These are phyloP conservation scores for Dalechampia spathulata DNA, from an alignment of 441 rosid species.

Conservation along the genomic window DNA sequence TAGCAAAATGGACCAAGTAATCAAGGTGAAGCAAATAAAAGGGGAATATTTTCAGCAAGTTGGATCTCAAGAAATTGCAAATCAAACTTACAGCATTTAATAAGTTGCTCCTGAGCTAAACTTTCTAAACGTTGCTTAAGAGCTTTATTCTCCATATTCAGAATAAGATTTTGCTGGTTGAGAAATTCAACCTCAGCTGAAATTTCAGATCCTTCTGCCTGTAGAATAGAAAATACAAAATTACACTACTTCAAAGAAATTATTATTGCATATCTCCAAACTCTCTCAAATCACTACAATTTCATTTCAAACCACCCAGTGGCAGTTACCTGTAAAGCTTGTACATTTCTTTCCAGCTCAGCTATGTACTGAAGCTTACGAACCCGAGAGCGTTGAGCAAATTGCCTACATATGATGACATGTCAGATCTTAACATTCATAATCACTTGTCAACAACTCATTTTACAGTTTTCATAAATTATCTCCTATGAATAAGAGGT, in stretches of 20 bases:
- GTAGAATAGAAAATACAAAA: constrained; percentile 5
- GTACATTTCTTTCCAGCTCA: constrained; percentile 97
- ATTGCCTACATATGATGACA: constrained; percentile 65
- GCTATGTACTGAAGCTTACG: constrained; percentile 99
- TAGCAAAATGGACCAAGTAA: too few species aligned
- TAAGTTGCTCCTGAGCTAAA: constrained; percentile 79
- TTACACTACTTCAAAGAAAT: not conserved
- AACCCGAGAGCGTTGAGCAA: constrained; percentile 97
- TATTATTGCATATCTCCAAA: constrained; percentile 6
- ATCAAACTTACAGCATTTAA: constrained; percentile 63
- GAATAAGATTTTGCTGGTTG: constrained; percentile 85
- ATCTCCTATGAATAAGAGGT: not conserved
- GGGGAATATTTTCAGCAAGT: constrained; percentile 1
- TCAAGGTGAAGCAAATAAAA: not conserved
- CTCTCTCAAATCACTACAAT: constrained; percentile 6
- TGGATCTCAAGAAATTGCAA: constrained; percentile 10
- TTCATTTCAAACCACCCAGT: constrained; percentile 1
- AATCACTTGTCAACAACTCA: not conserved
- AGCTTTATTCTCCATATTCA: constrained; percentile 98
- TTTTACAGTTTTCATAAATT: too few species aligned
- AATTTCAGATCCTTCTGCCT: constrained; percentile 93
- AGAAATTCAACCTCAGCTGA: constrained; percentile 94
- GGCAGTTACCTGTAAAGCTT: constrained; percentile 75
- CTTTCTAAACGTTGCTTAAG: constrained; percentile 85
- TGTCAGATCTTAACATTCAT: not conserved